Conservation (phyloP, 2,329 filamentous ascomycete genomes). For the Mycosphaerella sp. region DNA sequence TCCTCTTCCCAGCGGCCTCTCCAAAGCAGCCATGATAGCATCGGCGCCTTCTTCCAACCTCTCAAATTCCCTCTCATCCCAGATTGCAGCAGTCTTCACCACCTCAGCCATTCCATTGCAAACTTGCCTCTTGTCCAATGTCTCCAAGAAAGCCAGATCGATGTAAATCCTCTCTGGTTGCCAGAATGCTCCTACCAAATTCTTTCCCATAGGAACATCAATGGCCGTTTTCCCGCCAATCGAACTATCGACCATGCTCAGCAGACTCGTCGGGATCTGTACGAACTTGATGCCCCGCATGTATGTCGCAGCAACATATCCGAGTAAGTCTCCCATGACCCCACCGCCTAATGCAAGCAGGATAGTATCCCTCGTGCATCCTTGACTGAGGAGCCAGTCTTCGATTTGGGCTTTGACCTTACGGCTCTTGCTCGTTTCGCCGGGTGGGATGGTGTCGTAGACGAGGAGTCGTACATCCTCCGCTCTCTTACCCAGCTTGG, state of each 20-base stretch:
- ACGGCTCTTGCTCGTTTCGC: slow-evolving; percentile 87
- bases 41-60: slow-evolving; percentile 75
- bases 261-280: slow-evolving; percentile 88
- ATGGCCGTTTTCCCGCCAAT: slow-evolving; percentile 99
- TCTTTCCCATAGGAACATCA: slow-evolving; percentile 92
- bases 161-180: slow-evolving; percentile 92
- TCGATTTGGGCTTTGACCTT: slow-evolving; percentile 93
- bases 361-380: slow-evolving; percentile 91
- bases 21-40: slow-evolving; percentile 66
- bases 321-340: slow-evolving; percentile 96
- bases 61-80: slow-evolving; percentile 81
- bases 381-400: slow-evolving; percentile 89
- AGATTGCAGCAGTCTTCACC: slow-evolving; percentile 78
- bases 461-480: slow-evolving; percentile 64
- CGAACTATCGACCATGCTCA: slow-evolving; percentile 97
- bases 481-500: slow-evolving; percentile 37
- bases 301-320: slow-evolving; percentile 95
- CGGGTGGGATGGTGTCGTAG: slow-evolving; percentile 81
- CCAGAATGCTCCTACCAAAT: slow-evolving; percentile 93
- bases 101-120: slow-evolving; percentile 99
- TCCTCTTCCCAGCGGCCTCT: slow-evolving; percentile 48
- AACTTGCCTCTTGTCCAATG: slow-evolving; percentile 82
- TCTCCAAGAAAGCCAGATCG: slow-evolving; percentile 85
- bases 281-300: slow-evolving; percentile 97
- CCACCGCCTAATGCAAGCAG: slow-evolving; percentile 92